Percentiles rank a stretch among this genome's conserved stretches.
phyloP scores from a whole-genome alignment of 1,284 basidiomycete species.

The Trichosporon sp. region DNA sequence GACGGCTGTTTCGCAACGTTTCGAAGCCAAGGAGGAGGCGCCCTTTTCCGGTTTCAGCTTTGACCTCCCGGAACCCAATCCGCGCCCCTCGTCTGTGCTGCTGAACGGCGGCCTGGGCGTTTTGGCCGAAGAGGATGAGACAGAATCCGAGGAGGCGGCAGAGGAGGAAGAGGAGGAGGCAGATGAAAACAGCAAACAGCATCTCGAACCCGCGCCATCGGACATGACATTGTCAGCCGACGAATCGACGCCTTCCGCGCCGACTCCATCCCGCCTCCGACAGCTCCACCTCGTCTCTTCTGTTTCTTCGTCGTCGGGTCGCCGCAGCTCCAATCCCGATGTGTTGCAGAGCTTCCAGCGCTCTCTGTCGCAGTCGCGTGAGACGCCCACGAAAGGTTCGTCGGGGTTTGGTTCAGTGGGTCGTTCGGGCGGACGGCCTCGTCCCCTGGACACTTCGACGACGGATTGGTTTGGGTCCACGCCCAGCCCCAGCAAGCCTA shows the following conservation, averaged over 20 bases:
- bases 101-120: conserved; percentile 24
- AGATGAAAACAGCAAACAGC: background rate
- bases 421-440: conserved; percentile 25
- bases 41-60: conserved; percentile 26
- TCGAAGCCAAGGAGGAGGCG: conserved; percentile 26
- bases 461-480: conserved; percentile 6
- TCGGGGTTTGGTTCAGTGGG: conserved; percentile 24
- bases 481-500: conserved; percentile 10
- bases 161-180: conserved; percentile 10
- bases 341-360: conserved; percentile 8
- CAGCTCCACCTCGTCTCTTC: conserved; percentile 36
- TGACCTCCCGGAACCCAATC: conserved; percentile 7
- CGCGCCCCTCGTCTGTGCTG: conserved; percentile 17
- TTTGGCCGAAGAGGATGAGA: conserved; percentile 39
- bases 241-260: conserved; percentile 13
- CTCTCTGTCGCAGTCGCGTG: conserved; percentile 3
- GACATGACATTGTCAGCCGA: conserved; percentile 8
- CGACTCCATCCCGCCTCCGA: conserved; percentile 30
- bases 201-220: background rate
- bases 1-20: conserved; percentile 17
- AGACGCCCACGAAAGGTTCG: conserved; percentile 28
- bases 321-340: conserved; percentile 23
- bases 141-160: conserved; percentile 30
- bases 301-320: conserved; percentile 16
- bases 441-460: conserved; percentile 22